Percentiles rank a stretch among this genome's conserved stretches.
These are phyloP conservation scores for Phytophthora cryptogea DNA, from an alignment of 352 stramenopile genomes.

Conservation along the genomic window DNA sequence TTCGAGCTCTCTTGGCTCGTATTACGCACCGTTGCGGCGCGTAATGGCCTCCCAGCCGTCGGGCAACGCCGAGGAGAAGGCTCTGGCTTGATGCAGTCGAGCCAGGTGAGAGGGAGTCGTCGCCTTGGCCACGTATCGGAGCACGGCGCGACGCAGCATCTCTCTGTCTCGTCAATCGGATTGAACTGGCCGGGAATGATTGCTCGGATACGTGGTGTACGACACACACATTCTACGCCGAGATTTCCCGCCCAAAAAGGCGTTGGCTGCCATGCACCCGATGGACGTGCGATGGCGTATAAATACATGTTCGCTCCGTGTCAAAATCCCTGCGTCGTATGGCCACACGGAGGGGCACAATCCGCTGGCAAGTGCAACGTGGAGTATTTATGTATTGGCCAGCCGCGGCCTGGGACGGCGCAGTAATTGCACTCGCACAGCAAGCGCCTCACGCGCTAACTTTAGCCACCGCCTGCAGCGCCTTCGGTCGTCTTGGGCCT, in stretches of 20 bases:
- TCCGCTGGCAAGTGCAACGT: neutral
- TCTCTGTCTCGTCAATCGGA: slow-evolving; percentile 22
- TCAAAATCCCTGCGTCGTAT: too few relatives aligned
- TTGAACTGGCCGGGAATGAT: slow-evolving; percentile 15
- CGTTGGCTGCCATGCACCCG: neutral
- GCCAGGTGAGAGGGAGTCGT: neutral
- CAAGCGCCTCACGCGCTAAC: neutral
- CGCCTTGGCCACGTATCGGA: slow-evolving; percentile 11
- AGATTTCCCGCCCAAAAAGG: slow-evolving; percentile 3
- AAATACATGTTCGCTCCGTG: slow-evolving; percentile 9
- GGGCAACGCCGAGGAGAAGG: slow-evolving; percentile 42
- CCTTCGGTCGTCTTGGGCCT: neutral
- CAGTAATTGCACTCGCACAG: slow-evolving; percentile 1
- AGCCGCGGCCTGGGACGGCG: neutral
- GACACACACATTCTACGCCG: neutral
- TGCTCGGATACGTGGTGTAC: slow-evolving; percentile 26
- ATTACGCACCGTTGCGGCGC: slow-evolving; percentile 54
- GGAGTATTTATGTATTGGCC: neutral
- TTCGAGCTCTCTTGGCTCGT: neutral
- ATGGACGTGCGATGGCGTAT: neutral
- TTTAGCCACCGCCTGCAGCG: slow-evolving; percentile 6
- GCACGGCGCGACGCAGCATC: slow-evolving; percentile 25
- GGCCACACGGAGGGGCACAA: too few relatives aligned
- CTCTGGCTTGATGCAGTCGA: slow-evolving; percentile 6
- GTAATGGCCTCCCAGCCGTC: slow-evolving; percentile 67